A percentile compares a stretch with the other conserved stretches of the same genome.
Conservation (phyloP, 2,329 filamentous ascomycete genomes). For the Talaromyces sp. region DNA sequence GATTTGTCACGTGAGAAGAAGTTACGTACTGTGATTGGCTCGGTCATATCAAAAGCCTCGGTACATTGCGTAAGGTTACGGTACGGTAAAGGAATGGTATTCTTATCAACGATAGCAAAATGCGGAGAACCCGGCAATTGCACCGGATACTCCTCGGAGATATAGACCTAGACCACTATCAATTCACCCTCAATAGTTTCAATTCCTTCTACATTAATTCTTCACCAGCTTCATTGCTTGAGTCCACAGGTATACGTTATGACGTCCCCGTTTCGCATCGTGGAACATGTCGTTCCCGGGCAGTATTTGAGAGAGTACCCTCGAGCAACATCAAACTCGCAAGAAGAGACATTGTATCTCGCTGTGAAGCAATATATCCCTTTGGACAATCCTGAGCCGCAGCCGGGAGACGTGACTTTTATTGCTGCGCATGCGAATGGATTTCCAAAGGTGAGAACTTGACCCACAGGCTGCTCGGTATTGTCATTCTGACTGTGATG, state of each 20-base stretch:
- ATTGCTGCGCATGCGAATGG: constrained; percentile 87
- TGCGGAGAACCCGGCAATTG: constrained; percentile 6
- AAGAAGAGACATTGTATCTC: constrained; percentile 71
- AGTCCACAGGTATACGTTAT: not conserved
- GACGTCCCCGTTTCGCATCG: constrained; percentile 48
- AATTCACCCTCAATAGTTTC: not conserved
- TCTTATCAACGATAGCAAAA: not conserved
- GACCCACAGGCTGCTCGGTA: not conserved
- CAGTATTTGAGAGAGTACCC: constrained; percentile 82
- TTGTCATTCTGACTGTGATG: not conserved
- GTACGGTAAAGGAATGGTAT: not conserved
- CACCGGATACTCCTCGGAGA: not conserved
- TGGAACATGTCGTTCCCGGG: constrained; percentile 69
- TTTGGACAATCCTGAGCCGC: constrained; percentile 63
- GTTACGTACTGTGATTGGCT: not conserved
- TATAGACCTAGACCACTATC: not conserved
- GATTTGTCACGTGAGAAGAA: not conserved
- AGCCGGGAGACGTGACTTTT: constrained; percentile 76
- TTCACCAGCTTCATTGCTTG: not conserved
- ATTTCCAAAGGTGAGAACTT: constrained; percentile 70
- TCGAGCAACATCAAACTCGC: constrained; percentile 65
- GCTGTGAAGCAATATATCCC: constrained; percentile 88
- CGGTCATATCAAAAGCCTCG: constrained; percentile 1
- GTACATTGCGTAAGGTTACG: not conserved
- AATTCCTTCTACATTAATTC: too few relatives aligned